A percentile compares a stretch with the other conserved stretches of the same genome.
Conservation (phyloP, 1,284 basidiomycete genomes). For the Ceratobasidium sp. region DNA sequence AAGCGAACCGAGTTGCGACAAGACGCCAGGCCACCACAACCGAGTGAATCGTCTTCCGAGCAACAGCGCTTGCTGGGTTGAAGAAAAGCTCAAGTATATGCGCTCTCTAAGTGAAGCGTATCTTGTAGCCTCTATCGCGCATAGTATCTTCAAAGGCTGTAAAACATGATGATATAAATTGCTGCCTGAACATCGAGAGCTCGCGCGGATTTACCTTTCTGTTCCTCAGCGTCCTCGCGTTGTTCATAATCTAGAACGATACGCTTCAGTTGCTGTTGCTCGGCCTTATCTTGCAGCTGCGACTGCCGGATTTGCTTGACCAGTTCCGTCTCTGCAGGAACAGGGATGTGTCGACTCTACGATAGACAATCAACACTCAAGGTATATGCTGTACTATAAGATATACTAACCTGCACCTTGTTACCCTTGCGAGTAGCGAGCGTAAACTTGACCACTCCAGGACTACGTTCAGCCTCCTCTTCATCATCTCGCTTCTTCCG, state of each 20-base stretch:
- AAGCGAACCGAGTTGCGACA: slow-evolving; percentile 1
- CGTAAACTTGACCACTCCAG: slow-evolving; percentile 87
- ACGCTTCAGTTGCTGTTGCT: slow-evolving; percentile 93
- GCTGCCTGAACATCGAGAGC: background rate
- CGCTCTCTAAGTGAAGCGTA: slow-evolving; percentile 32
- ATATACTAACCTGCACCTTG: slow-evolving; percentile 78
- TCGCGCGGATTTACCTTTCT: slow-evolving; percentile 42
- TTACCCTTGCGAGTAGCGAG: slow-evolving; percentile 93
- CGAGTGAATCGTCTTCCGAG: slow-evolving; percentile 20
- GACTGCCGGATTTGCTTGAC: slow-evolving; percentile 89
- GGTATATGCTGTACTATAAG: background rate
- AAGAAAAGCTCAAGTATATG: background rate
- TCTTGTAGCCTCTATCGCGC: slow-evolving; percentile 41
- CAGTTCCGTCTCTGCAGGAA: slow-evolving; percentile 85
- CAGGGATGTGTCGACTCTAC: slow-evolving; percentile 82
- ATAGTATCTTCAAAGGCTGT: slow-evolving; percentile 42
- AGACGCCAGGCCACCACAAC: slow-evolving; percentile 21
- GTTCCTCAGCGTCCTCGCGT: slow-evolving; percentile 65
- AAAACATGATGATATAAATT: background rate
- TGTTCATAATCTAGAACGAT: slow-evolving; percentile 89
- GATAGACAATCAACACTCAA: slow-evolving; percentile 7
- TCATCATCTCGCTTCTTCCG: slow-evolving; percentile 62
- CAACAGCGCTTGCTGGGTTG: slow-evolving; percentile 4
- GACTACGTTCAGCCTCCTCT: slow-evolving; percentile 56
- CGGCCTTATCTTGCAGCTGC: slow-evolving; percentile 89